Evolutionary conservation across 23 red algal species (phyloP), one percentile per base, ranked within the genome.

Genomic region (Gracilaria caudata): DNA sequence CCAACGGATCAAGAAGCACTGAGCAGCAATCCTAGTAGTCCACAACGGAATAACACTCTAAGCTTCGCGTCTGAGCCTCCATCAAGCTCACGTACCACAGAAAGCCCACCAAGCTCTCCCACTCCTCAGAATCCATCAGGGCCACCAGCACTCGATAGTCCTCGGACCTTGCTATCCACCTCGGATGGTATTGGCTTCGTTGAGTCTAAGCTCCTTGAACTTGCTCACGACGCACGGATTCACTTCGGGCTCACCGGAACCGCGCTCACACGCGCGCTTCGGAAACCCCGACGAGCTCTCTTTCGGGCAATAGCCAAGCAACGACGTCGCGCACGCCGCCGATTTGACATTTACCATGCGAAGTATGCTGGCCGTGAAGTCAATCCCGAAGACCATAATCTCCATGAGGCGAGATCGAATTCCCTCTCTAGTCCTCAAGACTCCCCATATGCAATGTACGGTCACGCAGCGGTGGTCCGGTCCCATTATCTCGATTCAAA

Each of bases 371-470:
- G 85, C 23, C 51, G 51, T 46, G 85, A 89, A 66, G 19, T 73
- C 34, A 45, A 43, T 56, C 77, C 87, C 30, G 60, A 59, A 51
- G 76, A 91, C 23, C 57, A 81, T 28, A 32, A 54, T 11, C 73
- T 23, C n/a, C 33, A 70, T 66, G 19, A 68, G 43, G 47, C 71
- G 23, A 54, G 24, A 3, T 66, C 74, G 0, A 16, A 68, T 20
- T 72, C 70, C 3, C 49, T 79, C 20, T 64, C 71, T 10, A 59
- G 40, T 37, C 74, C 85, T 17, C 37, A 61, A 28, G 72, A 79
- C 23, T 89, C 85, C 17, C 71, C 85, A 23, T n/a, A 89, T 56
- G 82, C 82, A 9, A 71, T 89, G 84, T 86, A 80, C 55, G 90
- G 90, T 19, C 90, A 93, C 70, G 46, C 77, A 34, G 80, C 79